These are phyloP conservation scores for Eucalyptus sp. DNA, from an alignment of 345 rosid species.

Conservation along the genomic window DNA sequence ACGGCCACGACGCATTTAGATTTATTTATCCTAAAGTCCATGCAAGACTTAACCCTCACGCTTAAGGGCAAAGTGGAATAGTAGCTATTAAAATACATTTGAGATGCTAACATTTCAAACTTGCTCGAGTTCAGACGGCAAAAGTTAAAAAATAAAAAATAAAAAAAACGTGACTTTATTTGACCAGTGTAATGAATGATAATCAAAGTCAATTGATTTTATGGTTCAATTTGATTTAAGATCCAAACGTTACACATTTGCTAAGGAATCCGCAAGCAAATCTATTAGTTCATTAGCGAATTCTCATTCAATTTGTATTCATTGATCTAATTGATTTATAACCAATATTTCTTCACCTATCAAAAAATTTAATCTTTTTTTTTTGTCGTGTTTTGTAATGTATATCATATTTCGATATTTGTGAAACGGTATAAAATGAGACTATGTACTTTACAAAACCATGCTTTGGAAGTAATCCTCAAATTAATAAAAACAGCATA, in stretches of 20 bases:
- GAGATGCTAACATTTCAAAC: neutral
- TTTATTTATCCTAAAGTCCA: neutral
- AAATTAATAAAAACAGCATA: neutral
- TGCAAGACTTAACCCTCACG: neutral
- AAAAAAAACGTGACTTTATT: rapidly evolving
- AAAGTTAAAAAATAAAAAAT: too few species aligned
- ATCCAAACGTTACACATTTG: rapidly evolving
- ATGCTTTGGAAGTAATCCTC: neutral
- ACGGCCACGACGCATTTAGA: neutral
- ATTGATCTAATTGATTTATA: neutral
- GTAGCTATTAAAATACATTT: neutral
- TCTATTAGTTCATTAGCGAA: rapidly evolving
- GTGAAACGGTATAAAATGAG: rapidly evolving
- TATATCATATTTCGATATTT: neutral
- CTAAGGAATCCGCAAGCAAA: rapidly evolving
- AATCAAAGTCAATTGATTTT: neutral
- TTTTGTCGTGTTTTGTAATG: neutral
- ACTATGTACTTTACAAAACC: neutral
- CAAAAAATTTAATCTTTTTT: rapidly evolving
- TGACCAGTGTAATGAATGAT: rapidly evolving
- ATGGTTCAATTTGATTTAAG: neutral
- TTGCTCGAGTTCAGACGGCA: neutral
- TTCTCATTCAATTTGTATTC: neutral
- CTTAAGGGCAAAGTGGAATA: neutral
- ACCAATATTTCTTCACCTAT: rapidly evolving